A percentile compares a stretch with the other conserved stretches of the same genome.
These are phyloP conservation scores for Chamaecrista fasciculata DNA, from an alignment of 306 rosid genomes.

Conservation along the genomic window DNA sequence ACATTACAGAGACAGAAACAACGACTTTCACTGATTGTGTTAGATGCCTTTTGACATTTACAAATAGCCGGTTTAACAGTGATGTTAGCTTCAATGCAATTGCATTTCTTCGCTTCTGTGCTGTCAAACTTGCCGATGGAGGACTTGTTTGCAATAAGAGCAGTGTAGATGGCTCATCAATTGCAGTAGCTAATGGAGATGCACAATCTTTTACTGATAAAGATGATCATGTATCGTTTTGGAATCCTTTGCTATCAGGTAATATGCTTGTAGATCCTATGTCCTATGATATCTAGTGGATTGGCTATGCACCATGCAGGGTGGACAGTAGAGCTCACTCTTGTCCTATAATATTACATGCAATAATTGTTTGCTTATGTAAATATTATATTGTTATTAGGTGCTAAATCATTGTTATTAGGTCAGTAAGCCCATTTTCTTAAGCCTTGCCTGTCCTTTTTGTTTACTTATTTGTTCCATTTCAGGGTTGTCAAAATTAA, in stretches of 20 bases:
- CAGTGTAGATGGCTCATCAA: conserved; percentile 42
- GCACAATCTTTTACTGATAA: conserved; percentile 48
- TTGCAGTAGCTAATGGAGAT: conserved; percentile 39
- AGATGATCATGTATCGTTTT: conserved; percentile 79
- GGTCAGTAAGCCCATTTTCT: conserved; percentile 1
- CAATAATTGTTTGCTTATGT: neutral
- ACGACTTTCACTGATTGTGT: conserved; percentile 94
- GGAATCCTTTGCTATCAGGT: conserved; percentile 97
- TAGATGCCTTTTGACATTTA: conserved; percentile 91
- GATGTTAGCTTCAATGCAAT: conserved; percentile 99
- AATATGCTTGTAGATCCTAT: conserved; percentile 30
- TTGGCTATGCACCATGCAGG: conserved; percentile 23
- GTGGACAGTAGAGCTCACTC: conserved; percentile 5
- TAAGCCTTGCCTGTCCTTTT: conserved; percentile 16
- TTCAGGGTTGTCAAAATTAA: conserved; percentile 90
- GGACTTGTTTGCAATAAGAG: conserved; percentile 82
- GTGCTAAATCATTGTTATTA: neutral
- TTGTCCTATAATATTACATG: conserved; percentile 10
- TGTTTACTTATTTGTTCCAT: conserved; percentile 20
- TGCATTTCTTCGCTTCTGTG: conserved; percentile 98
- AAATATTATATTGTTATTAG: neutral
- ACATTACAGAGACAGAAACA: conserved; percentile 98
- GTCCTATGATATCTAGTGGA: conserved; percentile 5
- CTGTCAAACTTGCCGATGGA: conserved; percentile 98
- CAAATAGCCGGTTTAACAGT: conserved; percentile 91